Evolutionary conservation across 148 eudicot species (phyloP), one percentile per base, ranked within the genome.

Genomic region (Selenicereus undatus): DNA sequence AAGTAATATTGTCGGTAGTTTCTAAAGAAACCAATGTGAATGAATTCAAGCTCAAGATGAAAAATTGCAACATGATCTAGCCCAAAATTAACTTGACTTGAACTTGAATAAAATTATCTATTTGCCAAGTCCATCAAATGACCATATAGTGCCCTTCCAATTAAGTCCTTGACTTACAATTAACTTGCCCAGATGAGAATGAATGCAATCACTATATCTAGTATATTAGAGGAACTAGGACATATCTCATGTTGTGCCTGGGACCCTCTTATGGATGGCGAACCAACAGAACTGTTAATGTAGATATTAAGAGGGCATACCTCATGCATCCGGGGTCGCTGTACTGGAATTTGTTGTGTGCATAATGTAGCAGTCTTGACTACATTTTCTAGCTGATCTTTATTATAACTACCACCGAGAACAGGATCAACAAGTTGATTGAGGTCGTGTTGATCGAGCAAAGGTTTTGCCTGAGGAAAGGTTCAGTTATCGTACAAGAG

Each of bases 311-410:
- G 32, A 65, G 27, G 70, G 27, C 14, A 24, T 65, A 16, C 71
- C 71, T 66, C 71, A 66, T 66, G 71, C 71, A 66, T 66, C 18
- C 36, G 71, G 6, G 71, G 71, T 26, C 71, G 71, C 35, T 66
- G 71, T 27, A 66, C 71, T 66, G 71, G 12, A 26, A 66, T 26
- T 32, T 26, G 71, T 27, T 66, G 71, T 10, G 35, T 66, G 71
- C 71, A 66, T n/a, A 66, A 27, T 3, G 71, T 7, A 66, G 71
- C 71, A 26, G 71, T 27, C 18, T 11, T n/a, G 71, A 8, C 36
- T 13, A 66, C 17, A 66, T 27, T 14, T 27, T 66, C 71, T 27
- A 66, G 30, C 30, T 27, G 5, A 16, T 26, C 18, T 66, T 66
- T 27, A 27, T 66, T 18, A 27, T 66, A 66, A 27, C 27, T 66